Percentiles rank a stretch among this genome's conserved stretches.
Conservation (phyloP, 2,329 filamentous ascomycete genomes). For the Aspergillus oerlinghausenensis region DNA sequence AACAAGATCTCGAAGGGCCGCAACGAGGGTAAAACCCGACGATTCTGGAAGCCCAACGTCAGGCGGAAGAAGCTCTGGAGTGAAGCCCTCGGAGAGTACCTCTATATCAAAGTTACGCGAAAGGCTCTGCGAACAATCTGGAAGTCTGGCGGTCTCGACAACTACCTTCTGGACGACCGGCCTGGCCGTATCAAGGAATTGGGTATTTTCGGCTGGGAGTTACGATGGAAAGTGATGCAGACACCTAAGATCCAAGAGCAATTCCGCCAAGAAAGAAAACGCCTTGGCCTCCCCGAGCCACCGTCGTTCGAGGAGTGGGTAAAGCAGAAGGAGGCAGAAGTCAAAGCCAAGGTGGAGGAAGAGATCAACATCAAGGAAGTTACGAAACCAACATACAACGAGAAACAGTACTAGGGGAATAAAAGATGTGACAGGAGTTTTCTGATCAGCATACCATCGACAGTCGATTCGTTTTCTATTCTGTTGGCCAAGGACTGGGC, state of each 20-base stretch:
- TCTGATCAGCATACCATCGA: neutral
- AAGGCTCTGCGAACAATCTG: slow-evolving; percentile 58
- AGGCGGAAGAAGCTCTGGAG: slow-evolving; percentile 44
- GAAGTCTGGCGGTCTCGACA: slow-evolving; percentile 82
- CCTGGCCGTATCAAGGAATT: slow-evolving; percentile 75
- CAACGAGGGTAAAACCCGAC: slow-evolving; percentile 47
- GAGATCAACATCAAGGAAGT: slow-evolving; percentile 29
- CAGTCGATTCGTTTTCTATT: slow-evolving; percentile 5
- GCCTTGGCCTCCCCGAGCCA: slow-evolving; percentile 59
- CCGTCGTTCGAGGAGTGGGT: slow-evolving; percentile 40
- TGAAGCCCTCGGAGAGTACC: slow-evolving; percentile 38
- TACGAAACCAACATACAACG: slow-evolving; percentile 29
- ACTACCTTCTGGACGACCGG: slow-evolving; percentile 82
- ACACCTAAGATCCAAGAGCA: slow-evolving; percentile 61
- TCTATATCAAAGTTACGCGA: slow-evolving; percentile 45
- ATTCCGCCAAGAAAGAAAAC: slow-evolving; percentile 61
- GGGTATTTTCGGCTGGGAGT: slow-evolving; percentile 82
- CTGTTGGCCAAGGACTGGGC: neutral
- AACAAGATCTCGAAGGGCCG: slow-evolving; percentile 48
- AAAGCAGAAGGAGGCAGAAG: slow-evolving; percentile 38
- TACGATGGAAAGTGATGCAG: slow-evolving; percentile 88
- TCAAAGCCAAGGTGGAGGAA: slow-evolving; percentile 35
- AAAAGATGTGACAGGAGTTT: slow-evolving; percentile 1
- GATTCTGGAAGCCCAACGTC: slow-evolving; percentile 48
- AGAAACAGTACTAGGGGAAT: slow-evolving; percentile 23